Percentiles rank a stretch among this genome's conserved stretches.
These are phyloP conservation scores for Collariella sp. DNA, from an alignment of 495 filamentous ascomycete genomes.

Conservation along the genomic window DNA sequence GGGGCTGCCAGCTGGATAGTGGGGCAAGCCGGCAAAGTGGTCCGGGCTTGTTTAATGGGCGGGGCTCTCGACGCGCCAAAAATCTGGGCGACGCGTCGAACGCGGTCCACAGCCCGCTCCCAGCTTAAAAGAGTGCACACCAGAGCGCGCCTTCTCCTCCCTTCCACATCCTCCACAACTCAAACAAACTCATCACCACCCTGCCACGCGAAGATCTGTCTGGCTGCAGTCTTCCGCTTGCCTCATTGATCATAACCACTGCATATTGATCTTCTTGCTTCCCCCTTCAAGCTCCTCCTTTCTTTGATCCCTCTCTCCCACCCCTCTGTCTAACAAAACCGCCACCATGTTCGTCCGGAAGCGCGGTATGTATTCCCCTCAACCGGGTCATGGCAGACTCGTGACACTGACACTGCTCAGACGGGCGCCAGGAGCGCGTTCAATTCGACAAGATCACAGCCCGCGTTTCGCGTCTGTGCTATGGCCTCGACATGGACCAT, in stretches of 20 bases:
- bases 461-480: constrained; percentile 92
- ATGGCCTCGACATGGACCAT: constrained; percentile 91
- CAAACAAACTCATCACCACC: background rate
- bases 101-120: constrained; percentile 13
- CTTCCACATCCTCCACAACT: constrained; percentile 14
- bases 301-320: constrained; percentile 5
- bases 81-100: constrained; percentile 12
- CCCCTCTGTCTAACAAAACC: constrained; percentile 1
- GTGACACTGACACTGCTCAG: constrained; percentile 39
- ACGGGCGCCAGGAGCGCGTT: constrained; percentile 98
- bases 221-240: background rate
- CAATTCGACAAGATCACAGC: constrained; percentile 99
- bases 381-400: background rate
- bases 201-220: background rate
- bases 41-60: constrained; percentile 16
- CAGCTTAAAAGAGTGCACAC: constrained; percentile 14
- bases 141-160: constrained; percentile 2
- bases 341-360: constrained; percentile 51
- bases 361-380: constrained; percentile 41
- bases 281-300: constrained; percentile 1
- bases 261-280: background rate
- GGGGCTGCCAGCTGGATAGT: background rate
- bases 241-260: background rate
- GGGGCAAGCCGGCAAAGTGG: background rate
- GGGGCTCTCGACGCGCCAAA: constrained; percentile 16